Base-by-base conservation (phyloP, 2,329 filamentous ascomycete genomes). In the Aspergillus oerlinghausenensis region DNA sequence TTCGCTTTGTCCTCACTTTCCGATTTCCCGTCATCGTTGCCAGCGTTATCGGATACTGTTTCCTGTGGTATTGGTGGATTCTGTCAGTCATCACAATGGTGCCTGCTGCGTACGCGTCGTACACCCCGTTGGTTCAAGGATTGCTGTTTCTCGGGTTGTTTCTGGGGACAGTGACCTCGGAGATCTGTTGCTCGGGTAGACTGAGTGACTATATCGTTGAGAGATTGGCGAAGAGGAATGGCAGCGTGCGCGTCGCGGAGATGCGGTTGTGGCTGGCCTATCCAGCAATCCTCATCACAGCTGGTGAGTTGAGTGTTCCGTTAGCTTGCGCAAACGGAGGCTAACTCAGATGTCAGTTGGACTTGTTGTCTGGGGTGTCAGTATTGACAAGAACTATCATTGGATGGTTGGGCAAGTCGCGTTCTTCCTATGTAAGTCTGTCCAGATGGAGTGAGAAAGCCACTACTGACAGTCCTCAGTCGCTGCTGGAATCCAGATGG, bases 21-120 rank as follows among this genome's bases (percentile, higher is more conserved):
- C 74, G 73, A 55, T 79, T 77, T 60, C 71, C 74, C 2, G 75
- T 74, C 3, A 74, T 84, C 1, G 70, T 74, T 0, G 68, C 83
- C 8, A 67, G 77, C 2, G 73, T 83, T 3, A 58, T 79, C 8
- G 73, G 75, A 8, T 85, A 81, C 67, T 79, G 75, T 60, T 84
- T 82, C 59, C 65, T 73, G 2, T 82, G 80, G 77, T 84, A 84
- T 64, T 84, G 81, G 80, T 84, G 81, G 81, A 72, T 82, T 4
- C 59, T 82, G 10, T 78, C 77, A 0, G 74, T 83, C 21, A 79
- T 83, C 54, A 82, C 81, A 2, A 76, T 82, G 71, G 70, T 82
- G 3, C 81, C 82, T 0, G 73, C 76, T 2, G 82, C 82, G 25
- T 84, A 84, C 57, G 65, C 65, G n/a, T 60, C 70, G n/a, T 79